A percentile compares a stretch with the other conserved stretches of the same genome.
Evolutionary conservation across 257 asterid genomes (phyloP).

Genomic region (Henckelia pumila): DNA sequence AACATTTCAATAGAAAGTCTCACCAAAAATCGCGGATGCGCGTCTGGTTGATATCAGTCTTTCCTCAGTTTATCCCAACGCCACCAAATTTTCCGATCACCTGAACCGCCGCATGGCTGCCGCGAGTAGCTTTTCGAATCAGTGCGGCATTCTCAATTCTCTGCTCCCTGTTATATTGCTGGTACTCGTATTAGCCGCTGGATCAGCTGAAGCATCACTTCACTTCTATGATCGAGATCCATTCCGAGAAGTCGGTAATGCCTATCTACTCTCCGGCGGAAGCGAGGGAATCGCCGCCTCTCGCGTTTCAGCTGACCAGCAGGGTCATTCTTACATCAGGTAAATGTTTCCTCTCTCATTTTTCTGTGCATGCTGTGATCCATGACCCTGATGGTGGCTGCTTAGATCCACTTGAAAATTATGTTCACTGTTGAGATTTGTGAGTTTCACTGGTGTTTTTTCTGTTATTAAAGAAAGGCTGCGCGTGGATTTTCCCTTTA

Average conservation of each 20-base stretch:
- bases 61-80: conserved; percentile 9
- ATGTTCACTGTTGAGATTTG: conserved; percentile 11
- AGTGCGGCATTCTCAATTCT: conserved; percentile 36
- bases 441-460: background rate
- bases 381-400: background rate
- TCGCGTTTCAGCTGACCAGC: conserved; percentile 20
- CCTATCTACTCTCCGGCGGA: conserved; percentile 89
- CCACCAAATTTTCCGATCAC: conserved; percentile 20
- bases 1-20: background rate
- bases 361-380: background rate
- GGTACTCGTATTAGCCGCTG: conserved; percentile 39
- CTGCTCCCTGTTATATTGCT: conserved; percentile 16
- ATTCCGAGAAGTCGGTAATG: conserved; percentile 94
- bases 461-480: conserved; percentile 8
- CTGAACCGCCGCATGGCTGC: conserved; percentile 48
- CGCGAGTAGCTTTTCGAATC: conserved; percentile 43
- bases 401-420: conserved; percentile 42
- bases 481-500: conserved; percentile 5
- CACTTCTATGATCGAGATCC: conserved; percentile 83
- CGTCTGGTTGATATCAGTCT: background rate
- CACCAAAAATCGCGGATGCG: background rate
- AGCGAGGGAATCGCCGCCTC: conserved; percentile 84
- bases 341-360: conserved; percentile 22
- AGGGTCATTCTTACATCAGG: conserved; percentile 83
- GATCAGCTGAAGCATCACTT: conserved; percentile 70